Base-by-base conservation (phyloP, 2,329 filamentous ascomycete genomes). In the Ophiocordyceps camponoti-saundersi region DNA sequence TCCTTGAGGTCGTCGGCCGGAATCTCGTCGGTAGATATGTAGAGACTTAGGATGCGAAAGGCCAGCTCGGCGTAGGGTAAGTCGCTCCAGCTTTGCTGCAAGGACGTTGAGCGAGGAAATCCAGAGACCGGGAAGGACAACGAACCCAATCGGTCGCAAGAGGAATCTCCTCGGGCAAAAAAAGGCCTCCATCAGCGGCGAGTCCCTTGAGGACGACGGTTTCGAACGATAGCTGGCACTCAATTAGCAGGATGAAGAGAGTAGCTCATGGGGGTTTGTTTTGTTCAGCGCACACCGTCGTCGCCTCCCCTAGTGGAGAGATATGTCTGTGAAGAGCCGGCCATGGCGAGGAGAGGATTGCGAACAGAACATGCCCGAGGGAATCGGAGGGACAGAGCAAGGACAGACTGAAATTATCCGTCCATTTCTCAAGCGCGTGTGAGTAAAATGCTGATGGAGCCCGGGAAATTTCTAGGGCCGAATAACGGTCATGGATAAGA, bases 131-230 rank as follows among this genome's bases (percentile, higher is more conserved):
- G 3, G 21, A 16, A n/a, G 18, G 42, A n/a, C 10, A 6, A 16
- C 45, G 21, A 20, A 46, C 45, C 55, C 53, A 56, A 23, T 49
- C 44, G 2, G 49, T 26, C 34, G 53, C 53, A 8, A 41, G 18
- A 20, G 88, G 88, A 51, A 93, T 82, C 53, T 82, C 73, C 60
- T 95, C 82, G 41, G 89, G 89, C 52, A 95, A 82, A 69, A 90
- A 95, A 26, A 95, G 79, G 46, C 89, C 89, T 49, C 87, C 86
- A 59, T 95, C 89, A 43, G 77, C 72, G 49, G 87, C 88, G 48
- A 95, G 79, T 42, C 88, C 88, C 65, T 94, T 93, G 53, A 95
- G 72, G 40, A 95, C 87, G 44, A 88, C 88, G 47, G 88, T 80
- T 65, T 95, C 89, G 62, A 95, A 95, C 46, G 86, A 89, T 55